These are phyloP conservation scores for Viridothelium virens DNA, from an alignment of 495 filamentous ascomycete genomes.

Conservation along the genomic window DNA sequence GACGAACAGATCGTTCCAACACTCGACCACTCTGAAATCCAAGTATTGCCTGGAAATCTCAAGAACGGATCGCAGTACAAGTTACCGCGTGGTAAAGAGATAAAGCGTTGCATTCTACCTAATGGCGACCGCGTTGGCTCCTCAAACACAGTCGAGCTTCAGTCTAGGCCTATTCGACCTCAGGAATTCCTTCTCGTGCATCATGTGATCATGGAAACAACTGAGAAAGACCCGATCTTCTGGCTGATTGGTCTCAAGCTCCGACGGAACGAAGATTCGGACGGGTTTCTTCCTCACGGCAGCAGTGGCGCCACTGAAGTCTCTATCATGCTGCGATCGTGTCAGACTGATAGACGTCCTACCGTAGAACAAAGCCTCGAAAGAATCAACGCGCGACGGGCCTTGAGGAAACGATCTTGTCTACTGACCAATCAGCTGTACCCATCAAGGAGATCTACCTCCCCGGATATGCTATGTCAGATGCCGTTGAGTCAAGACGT, in stretches of 20 bases:
- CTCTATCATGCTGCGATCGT: background rate
- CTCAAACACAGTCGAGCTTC: background rate
- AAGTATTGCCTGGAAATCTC: background rate
- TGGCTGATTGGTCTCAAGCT: constrained; percentile 1
- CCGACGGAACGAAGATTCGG: background rate
- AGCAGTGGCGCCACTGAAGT: background rate
- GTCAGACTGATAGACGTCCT: background rate
- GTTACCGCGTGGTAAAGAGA: background rate
- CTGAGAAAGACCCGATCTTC: background rate
- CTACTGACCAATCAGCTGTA: background rate
- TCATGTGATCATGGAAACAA: background rate
- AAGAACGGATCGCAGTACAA: background rate
- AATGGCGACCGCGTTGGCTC: background rate
- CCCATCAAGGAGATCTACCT: background rate
- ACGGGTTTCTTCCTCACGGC: background rate
- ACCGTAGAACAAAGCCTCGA: background rate
- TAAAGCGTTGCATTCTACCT: background rate
- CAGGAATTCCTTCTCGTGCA: constrained; percentile 3
- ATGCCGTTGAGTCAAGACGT: background rate
- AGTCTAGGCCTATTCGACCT: background rate
- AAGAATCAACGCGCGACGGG: background rate
- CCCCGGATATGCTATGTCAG: background rate
- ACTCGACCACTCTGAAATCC: background rate
- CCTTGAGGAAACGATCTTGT: background rate
- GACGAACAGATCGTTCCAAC: background rate